phyloP scores from a whole-genome alignment of 2,329 filamentous ascomycete genomes.

The Nothophoma quercina region DNA sequence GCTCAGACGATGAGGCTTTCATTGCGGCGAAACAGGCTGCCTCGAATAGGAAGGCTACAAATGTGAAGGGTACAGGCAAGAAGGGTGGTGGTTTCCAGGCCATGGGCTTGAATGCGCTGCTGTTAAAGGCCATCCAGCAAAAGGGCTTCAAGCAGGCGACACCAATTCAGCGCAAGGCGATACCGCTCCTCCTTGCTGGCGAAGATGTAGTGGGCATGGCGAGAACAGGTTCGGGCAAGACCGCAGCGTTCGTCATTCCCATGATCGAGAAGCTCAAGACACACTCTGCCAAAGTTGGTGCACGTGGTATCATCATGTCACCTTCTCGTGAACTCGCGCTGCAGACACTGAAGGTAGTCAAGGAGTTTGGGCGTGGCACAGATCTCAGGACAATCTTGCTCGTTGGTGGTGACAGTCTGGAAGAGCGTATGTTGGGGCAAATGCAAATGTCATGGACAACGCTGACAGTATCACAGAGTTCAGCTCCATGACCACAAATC shows the following conservation, averaged over 20 bases:
- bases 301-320: conserved; percentile 85
- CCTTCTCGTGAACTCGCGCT: conserved; percentile 93
- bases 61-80: conserved; percentile 83
- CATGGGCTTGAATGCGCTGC: conserved; percentile 83
- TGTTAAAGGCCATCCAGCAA: conserved; percentile 88
- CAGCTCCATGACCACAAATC: conserved; percentile 88
- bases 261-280: conserved; percentile 94
- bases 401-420: conserved; percentile 92
- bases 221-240: conserved; percentile 97
- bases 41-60: conserved; percentile 83
- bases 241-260: conserved; percentile 95
- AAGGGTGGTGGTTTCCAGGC: conserved; percentile 97
- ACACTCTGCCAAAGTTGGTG: conserved; percentile 86
- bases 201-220: conserved; percentile 99
- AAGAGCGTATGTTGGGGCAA: conserved; percentile 67
- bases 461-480: conserved; percentile 64
- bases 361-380: conserved; percentile 88
- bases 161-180: conserved; percentile 95
- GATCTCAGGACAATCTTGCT: conserved; percentile 89
- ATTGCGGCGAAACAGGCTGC: conserved; percentile 88
- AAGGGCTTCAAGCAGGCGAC: conserved; percentile 98
- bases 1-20: conserved; percentile 78
- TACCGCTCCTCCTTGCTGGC: conserved; percentile 86
- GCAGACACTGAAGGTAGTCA: conserved; percentile 95
- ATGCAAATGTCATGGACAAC: neutral